Percentiles rank a stretch among this genome's conserved stretches.
These are phyloP conservation scores for Haplosporangium gracile DNA, from an alignment of 192 early-diverging fungal species.

Conservation along the genomic window DNA sequence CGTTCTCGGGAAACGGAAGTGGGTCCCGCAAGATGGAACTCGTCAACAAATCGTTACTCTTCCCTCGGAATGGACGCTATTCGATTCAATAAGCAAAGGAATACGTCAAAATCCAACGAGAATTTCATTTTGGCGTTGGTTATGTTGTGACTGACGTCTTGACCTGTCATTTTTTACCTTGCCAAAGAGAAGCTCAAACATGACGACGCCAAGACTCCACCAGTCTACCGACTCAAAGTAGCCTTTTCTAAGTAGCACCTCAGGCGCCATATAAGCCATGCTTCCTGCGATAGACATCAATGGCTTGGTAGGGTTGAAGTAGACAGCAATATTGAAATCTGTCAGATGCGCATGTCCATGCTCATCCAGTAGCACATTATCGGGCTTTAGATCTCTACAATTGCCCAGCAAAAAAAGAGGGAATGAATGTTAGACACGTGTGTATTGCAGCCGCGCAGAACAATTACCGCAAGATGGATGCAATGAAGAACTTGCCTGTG, in stretches of 20 bases:
- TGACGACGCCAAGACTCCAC: constrained; percentile 88
- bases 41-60: constrained; percentile 79
- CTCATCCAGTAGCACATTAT: constrained; percentile 85
- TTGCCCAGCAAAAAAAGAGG: constrained; percentile 7
- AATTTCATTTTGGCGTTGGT: too few relatives aligned
- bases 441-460: background rate
- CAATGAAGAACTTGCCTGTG: constrained; percentile 64
- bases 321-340: constrained; percentile 91
- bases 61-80: constrained; percentile 85
- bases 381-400: constrained; percentile 85
- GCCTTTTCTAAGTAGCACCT: constrained; percentile 73
- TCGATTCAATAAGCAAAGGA: background rate
- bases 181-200: constrained; percentile 82
- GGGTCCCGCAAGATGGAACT: constrained; percentile 79
- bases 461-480: background rate
- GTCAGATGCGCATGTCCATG: constrained; percentile 85
- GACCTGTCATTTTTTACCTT: constrained; percentile 66
- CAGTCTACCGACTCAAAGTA: constrained; percentile 73
- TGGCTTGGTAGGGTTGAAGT: constrained; percentile 71
- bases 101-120: too few relatives aligned
- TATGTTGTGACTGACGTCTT: background rate
- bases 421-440: background rate
- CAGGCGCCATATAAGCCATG: constrained; percentile 92
- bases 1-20: constrained; percentile 75
- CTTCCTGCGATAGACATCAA: constrained; percentile 83